Evolutionary conservation across 2,329 filamentous ascomycete genomes (phyloP).

Genomic region (Trichoderma sp.): DNA sequence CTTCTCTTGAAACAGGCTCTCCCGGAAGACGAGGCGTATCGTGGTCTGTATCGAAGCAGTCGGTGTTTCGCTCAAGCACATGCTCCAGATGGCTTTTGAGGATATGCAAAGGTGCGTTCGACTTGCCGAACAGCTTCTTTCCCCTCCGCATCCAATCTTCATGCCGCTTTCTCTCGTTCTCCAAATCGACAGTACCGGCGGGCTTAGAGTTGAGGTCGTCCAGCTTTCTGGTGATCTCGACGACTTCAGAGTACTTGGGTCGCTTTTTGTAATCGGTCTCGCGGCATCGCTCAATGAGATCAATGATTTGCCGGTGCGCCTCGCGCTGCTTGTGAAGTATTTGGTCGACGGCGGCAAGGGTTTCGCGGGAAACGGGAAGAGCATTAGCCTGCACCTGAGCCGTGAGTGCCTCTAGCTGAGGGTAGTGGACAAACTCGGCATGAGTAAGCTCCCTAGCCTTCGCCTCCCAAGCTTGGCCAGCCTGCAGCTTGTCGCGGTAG

Average conservation of each 20-base stretch:
- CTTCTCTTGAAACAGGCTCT: conserved; percentile 86
- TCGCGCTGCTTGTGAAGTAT: conserved; percentile 96
- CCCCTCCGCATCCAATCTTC: conserved; percentile 99
- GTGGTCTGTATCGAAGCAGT: conserved; percentile 83
- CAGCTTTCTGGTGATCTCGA: conserved; percentile 82
- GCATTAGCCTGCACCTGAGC: conserved; percentile 70
- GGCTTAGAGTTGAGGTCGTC: conserved; percentile 93
- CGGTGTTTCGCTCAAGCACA: conserved; percentile 83
- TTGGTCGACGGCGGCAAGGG: conserved; percentile 79
- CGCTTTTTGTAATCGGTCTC: conserved; percentile 74
- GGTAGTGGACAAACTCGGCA: conserved; percentile 90
- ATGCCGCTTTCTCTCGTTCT: conserved; percentile 90
- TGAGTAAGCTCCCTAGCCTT: conserved; percentile 91
- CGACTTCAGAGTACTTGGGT: conserved; percentile 87
- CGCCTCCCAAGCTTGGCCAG: conserved; percentile 85
- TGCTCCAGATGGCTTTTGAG: conserved; percentile 92
- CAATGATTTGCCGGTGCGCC: conserved; percentile 83
- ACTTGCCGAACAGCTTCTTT: conserved; percentile 97
- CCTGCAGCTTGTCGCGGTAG: conserved; percentile 73
- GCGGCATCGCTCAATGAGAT: conserved; percentile 76
- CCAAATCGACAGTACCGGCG: conserved; percentile 84
- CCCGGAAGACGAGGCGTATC: conserved; percentile 89
- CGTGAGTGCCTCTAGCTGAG: conserved; percentile 89
- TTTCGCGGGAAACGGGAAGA: conserved; percentile 81
- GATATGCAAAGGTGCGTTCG: conserved; percentile 95